These are phyloP conservation scores for Thermothelomyces thermophilus DNA, from an alignment of 2,329 filamentous ascomycete genomes.

Conservation along the genomic window DNA sequence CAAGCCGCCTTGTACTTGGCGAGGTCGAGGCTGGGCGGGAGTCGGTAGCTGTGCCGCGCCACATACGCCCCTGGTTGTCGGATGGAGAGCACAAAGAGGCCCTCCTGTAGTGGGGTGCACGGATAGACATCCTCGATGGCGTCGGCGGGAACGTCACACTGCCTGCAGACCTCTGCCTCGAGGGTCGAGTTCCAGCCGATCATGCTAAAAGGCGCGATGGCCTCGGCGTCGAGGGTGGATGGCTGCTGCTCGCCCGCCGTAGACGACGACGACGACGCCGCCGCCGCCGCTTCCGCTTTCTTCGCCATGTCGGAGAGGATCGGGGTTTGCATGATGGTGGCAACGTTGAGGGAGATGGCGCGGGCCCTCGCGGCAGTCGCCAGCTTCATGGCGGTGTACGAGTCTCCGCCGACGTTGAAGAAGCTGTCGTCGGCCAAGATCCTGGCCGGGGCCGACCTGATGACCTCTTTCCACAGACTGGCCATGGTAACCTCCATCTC, in stretches of 20 bases:
- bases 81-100: conserved; percentile 46
- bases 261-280: neutral
- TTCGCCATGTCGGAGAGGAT: conserved; percentile 39
- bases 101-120: conserved; percentile 49
- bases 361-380: conserved; percentile 37
- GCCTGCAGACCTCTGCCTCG: conserved; percentile 29
- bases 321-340: conserved; percentile 34
- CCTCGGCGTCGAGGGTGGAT: neutral
- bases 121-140: conserved; percentile 46
- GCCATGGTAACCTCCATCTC: conserved; percentile 10
- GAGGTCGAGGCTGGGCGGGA: conserved; percentile 39
- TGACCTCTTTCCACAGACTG: conserved; percentile 19
- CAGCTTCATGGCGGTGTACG: conserved; percentile 44
- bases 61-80: conserved; percentile 47
- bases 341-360: conserved; percentile 39
- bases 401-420: conserved; percentile 45
- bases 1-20: conserved; percentile 38
- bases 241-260: conserved; percentile 15
- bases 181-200: conserved; percentile 29
- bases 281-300: too few relatives aligned
- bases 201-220: neutral
- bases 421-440: conserved; percentile 38
- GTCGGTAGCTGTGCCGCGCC: conserved; percentile 37
- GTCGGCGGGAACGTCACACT: conserved; percentile 29
- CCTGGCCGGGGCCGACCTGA: conserved; percentile 28